phyloP scores from a whole-genome alignment of 768 basidiomycete species.

The Rhodosporidiobolus sp. region DNA sequence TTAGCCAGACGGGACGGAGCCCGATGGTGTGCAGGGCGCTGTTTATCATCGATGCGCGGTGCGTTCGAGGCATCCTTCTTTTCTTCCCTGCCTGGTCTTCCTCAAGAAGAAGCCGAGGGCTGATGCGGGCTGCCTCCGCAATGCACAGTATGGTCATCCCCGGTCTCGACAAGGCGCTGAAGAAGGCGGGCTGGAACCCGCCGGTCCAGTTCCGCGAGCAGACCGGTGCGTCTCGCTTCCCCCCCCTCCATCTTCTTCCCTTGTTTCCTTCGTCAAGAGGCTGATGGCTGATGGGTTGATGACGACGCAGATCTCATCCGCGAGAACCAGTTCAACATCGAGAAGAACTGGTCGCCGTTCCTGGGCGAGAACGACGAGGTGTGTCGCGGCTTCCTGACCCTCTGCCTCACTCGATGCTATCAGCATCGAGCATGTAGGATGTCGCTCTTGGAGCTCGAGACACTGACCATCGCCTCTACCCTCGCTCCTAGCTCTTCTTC shows the following conservation, averaged over 20 bases:
- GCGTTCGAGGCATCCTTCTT: neutral
- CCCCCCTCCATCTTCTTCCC: no score
- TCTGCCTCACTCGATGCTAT: neutral
- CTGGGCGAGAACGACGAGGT: conserved; percentile 21
- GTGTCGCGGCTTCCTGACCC: neutral
- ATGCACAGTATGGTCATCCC: conserved; percentile 25
- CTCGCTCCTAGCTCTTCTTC: conserved; percentile 28
- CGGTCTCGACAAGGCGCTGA: conserved; percentile 18
- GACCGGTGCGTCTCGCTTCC: conserved; percentile 6
- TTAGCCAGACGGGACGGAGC: conserved; percentile 12
- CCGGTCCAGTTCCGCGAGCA: conserved; percentile 24
- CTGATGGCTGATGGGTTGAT: neutral
- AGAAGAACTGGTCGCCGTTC: conserved; percentile 24
- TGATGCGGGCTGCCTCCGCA: no score
- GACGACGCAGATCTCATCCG: conserved; percentile 2
- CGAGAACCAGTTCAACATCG: conserved; percentile 10
- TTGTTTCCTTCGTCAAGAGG: neutral
- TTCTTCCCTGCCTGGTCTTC: neutral
- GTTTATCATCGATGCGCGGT: conserved; percentile 26
- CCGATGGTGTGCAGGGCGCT: conserved; percentile 29
- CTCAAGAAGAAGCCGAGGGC: no score
- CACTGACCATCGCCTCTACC: neutral
- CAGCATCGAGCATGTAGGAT: neutral
- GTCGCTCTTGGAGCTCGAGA: no score
- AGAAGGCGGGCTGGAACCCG: conserved; percentile 19